Conservation (phyloP, 768 basidiomycete species). For the Exidia glandulosa region DNA sequence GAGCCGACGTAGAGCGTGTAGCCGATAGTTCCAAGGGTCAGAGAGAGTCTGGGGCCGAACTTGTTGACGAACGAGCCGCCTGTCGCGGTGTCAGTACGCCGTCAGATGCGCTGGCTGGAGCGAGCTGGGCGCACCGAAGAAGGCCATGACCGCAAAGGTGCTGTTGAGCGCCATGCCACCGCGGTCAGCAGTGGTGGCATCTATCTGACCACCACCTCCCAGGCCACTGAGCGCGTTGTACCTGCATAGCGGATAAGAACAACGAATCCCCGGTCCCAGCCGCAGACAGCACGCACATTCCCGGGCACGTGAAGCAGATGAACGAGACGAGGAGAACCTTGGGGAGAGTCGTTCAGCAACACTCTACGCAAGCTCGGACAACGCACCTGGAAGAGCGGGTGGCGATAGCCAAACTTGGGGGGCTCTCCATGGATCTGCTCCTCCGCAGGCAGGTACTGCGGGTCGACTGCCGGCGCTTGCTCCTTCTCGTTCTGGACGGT, state of each 20-base stretch:
- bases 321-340: slow-evolving; percentile 27
- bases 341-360: slow-evolving; percentile 15
- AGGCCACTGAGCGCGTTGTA: slow-evolving; percentile 27
- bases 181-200: slow-evolving; percentile 28
- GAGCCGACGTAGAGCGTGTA: slow-evolving; percentile 41
- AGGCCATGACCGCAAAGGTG: slow-evolving; percentile 30
- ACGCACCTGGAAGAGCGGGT: not conserved
- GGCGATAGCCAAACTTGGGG: not conserved
- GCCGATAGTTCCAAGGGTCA: slow-evolving; percentile 40
- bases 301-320: slow-evolving; percentile 17
- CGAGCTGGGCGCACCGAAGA: slow-evolving; percentile 28
- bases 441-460: not conserved
- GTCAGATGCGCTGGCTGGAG: not conserved
- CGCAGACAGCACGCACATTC: not conserved
- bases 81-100: not conserved
- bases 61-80: slow-evolving; percentile 14
- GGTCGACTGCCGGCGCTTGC: not conserved
- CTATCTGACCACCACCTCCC: slow-evolving; percentile 29
- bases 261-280: not conserved
- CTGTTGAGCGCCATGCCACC: slow-evolving; percentile 33
- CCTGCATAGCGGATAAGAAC: slow-evolving; percentile 17
- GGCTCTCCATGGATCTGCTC: not conserved
- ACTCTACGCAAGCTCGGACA: not conserved
- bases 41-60: slow-evolving; percentile 39
- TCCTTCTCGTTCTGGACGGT: not conserved